Percentiles rank a stretch among this genome's conserved stretches.
Conservation (phyloP, 2,329 filamentous ascomycete species). For the Chalara sp. region DNA sequence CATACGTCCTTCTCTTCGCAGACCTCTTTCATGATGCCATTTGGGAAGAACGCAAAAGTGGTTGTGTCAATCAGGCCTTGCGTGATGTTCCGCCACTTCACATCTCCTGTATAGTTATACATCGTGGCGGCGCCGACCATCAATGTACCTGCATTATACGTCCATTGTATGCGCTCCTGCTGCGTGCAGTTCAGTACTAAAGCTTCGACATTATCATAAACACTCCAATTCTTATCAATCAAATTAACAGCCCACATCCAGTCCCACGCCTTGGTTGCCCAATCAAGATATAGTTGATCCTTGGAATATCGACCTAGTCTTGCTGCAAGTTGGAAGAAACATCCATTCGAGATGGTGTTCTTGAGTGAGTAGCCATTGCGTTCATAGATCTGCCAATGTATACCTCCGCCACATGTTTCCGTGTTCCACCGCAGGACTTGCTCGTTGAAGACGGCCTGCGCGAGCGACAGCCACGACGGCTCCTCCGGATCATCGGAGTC, state of each 20-base stretch:
- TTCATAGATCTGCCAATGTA: constrained; percentile 77
- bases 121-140: constrained; percentile 47
- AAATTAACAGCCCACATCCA: constrained; percentile 54
- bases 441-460: constrained; percentile 73
- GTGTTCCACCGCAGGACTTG: constrained; percentile 70
- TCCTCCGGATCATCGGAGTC: constrained; percentile 41
- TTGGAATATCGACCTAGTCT: constrained; percentile 69
- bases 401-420: constrained; percentile 57
- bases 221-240: constrained; percentile 42
- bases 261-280: constrained; percentile 66
- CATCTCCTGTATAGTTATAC: constrained; percentile 35
- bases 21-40: constrained; percentile 43
- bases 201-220: constrained; percentile 53
- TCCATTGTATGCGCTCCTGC: constrained; percentile 55
- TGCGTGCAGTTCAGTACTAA: constrained; percentile 45
- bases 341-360: constrained; percentile 54
- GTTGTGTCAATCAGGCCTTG: constrained; percentile 27
- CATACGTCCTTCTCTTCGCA: constrained; percentile 57
- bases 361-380: constrained; percentile 84
- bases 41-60: constrained; percentile 24
- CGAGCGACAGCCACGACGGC: constrained; percentile 63
- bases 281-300: constrained; percentile 68
- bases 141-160: constrained; percentile 60
- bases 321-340: constrained; percentile 54
- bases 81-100: constrained; percentile 28